Evolutionary conservation across 2,329 filamentous ascomycete genomes (phyloP), one percentile per base, ranked within the genome.

Genomic region (Cercospora beticola): DNA sequence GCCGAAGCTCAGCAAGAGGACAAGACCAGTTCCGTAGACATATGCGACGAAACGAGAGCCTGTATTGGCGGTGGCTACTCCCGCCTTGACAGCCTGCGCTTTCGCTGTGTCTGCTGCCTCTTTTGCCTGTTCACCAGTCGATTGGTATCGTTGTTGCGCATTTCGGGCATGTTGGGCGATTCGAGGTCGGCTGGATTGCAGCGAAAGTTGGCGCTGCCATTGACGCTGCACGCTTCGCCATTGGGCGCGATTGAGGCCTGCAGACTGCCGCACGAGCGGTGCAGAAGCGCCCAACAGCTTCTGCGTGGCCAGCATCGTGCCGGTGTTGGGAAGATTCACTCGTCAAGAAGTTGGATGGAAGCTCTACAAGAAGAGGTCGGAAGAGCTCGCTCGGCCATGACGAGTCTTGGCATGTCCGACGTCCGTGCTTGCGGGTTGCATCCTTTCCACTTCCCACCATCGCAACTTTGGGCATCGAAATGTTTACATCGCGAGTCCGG

Each of bases 1-100:
- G 66, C 80, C 82, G 59, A 82, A 81, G 30, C 78, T 77, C 21
- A 82, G 74, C 7, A 78, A 79, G 5, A 89, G 72, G 1, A 85
- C 79, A 52, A 90, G 74, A 1, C 86, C 82, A 21, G 87, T 86
- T 60, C 87, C 86, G 68, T 84, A 85, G 43, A 87, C 69, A 68
- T 86, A 68, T 74, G 85, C 86, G 70, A 82, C 83, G 14, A 84
- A 73, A 56, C 83, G 81, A 3, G 82, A 83, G 30, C 79, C 78
- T 0, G 81, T 72, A 4, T 82, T 82, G 14, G 69, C 71, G 36
- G 72, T 72, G 2, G 66, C 66, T 43, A 76, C 77, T 31, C 77
- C 76, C 60, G 79, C 77, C 30, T 77, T 78, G 23, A 79, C 77
- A 14, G 68, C 67, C 7, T 46, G 64, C 21, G 40, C 56, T 30